phyloP scores from a whole-genome alignment of 306 rosid genomes.

The Crotalaria pallida region DNA sequence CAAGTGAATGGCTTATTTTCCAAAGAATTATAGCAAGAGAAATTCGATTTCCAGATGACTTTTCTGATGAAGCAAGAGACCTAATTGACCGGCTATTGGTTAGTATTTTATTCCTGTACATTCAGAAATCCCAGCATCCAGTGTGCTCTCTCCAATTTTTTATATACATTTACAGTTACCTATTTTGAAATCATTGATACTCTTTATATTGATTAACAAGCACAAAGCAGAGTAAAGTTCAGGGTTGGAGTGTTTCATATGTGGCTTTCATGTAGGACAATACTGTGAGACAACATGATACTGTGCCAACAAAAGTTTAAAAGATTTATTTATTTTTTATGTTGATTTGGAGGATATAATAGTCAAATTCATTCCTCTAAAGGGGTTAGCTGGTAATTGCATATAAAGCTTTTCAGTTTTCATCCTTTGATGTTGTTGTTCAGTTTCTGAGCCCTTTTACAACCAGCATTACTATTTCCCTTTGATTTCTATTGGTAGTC shows the following conservation, averaged over 20 bases:
- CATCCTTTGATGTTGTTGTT: not conserved
- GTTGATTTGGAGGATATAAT: not conserved
- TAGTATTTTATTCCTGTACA: slow-evolving; percentile 25
- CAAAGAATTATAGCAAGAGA: slow-evolving; percentile 97
- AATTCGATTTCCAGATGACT: slow-evolving; percentile 84
- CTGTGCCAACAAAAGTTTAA: not conserved
- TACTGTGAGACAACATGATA: not conserved
- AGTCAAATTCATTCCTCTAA: not conserved
- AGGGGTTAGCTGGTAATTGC: not conserved
- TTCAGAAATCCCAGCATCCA: not conserved
- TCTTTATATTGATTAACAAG: not conserved
- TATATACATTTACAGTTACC: not conserved
- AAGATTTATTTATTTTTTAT: not conserved
- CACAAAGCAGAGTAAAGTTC: not conserved
- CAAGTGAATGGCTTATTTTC: slow-evolving; percentile 99
- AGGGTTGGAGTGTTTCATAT: slow-evolving; percentile 1
- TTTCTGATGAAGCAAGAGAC: slow-evolving; percentile 84
- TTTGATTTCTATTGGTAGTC: not conserved
- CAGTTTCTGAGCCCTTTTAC: not conserved
- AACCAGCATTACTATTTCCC: not conserved
- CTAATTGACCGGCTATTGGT: slow-evolving; percentile 85
- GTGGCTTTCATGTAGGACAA: not conserved
- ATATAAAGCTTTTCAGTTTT: not conserved
- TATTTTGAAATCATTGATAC: not conserved
- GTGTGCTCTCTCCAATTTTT: not conserved